Conservation (phyloP, 352 stramenopile species). For the Pythium aphanidermatum region DNA sequence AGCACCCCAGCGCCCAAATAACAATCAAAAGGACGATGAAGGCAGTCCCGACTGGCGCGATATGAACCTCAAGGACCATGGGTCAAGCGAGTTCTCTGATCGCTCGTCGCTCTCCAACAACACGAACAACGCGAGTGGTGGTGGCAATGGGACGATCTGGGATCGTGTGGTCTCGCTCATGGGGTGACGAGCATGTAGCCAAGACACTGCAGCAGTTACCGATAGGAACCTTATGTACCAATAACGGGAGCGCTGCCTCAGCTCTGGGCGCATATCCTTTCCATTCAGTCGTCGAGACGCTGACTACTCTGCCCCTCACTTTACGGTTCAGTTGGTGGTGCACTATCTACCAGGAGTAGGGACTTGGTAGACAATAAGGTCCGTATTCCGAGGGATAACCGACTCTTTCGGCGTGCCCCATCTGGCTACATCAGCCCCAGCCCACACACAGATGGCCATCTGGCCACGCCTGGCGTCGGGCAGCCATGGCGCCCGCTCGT, state of each 20-base stretch:
- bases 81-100: constrained; percentile 25
- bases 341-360: no score
- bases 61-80: constrained; percentile 16
- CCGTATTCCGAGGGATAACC: not conserved
- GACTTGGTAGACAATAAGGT: not conserved
- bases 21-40: constrained; percentile 15
- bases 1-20: not conserved
- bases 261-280: no score
- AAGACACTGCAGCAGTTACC: no score
- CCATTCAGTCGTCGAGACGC: no score
- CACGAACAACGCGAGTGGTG: constrained; percentile 1
- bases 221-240: no score
- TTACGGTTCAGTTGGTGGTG: no score
- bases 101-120: constrained; percentile 19
- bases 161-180: constrained; percentile 20
- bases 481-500: no score
- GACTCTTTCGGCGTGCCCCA: not conserved
- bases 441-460: not conserved
- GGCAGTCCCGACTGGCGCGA: constrained; percentile 16
- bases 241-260: no score
- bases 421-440: not conserved
- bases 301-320: no score
- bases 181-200: constrained; percentile 7
- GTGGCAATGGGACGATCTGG: constrained; percentile 16
- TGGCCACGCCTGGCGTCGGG: no score